phyloP scores from a whole-genome alignment of 441 rosid species.

The Aleurites moluccanus region DNA sequence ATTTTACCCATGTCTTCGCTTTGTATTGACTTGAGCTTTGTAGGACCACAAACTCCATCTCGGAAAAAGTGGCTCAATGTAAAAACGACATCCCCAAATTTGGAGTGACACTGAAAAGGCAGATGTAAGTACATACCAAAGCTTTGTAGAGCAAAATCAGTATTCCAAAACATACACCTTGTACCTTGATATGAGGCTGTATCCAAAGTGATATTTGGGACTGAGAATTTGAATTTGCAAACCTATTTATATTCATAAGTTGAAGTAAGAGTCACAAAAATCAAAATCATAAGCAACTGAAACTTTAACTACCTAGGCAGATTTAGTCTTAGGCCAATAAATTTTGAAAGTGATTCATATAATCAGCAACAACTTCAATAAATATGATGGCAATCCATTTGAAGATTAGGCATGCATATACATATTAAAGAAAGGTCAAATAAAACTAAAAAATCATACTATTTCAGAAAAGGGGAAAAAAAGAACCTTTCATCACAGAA shows the following conservation, averaged over 20 bases:
- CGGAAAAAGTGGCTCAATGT: constrained; percentile 87
- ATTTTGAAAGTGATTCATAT: neutral
- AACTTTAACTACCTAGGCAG: neutral
- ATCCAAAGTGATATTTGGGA: constrained; percentile 92
- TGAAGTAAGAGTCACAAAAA: constrained; percentile 21
- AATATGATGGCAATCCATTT: neutral
- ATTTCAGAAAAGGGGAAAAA: neutral
- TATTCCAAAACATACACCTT: constrained; percentile 22
- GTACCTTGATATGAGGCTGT: constrained; percentile 84
- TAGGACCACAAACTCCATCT: constrained; percentile 41
- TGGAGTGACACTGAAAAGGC: constrained; percentile 67
- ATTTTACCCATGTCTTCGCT: constrained; percentile 48
- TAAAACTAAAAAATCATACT: constrained; percentile 3
- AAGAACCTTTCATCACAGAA: constrained; percentile 93
- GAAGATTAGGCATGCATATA: neutral
- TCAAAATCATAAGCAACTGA: constrained; percentile 3
- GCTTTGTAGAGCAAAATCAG: constrained; percentile 15
- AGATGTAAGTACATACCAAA: constrained; percentile 26
- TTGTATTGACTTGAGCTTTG: constrained; percentile 39
- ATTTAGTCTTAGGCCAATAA: neutral
- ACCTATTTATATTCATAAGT: constrained; percentile 53
- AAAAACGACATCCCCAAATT: constrained; percentile 84
- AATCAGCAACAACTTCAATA: neutral
- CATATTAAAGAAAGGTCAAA: neutral
- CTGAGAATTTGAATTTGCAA: constrained; percentile 66